These are phyloP conservation scores for Babesia divergens DNA, from an alignment of 169 alveolate species.

Conservation along the genomic window DNA sequence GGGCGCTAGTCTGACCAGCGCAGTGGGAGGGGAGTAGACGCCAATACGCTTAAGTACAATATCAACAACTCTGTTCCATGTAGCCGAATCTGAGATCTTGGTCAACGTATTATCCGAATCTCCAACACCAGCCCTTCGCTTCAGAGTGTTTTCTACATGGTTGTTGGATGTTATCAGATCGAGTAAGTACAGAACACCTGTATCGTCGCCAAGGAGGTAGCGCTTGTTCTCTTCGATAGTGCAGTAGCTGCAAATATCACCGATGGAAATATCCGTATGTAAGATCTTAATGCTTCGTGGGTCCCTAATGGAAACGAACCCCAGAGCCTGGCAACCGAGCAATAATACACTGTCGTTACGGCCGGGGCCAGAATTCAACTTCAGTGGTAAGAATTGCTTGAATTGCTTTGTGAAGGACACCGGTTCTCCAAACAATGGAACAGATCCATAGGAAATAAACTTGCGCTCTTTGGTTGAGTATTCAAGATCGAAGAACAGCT, in stretches of 20 bases:
- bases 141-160: slow-evolving; percentile 15
- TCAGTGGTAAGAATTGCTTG: slow-evolving; percentile 41
- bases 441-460: slow-evolving; percentile 41
- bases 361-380: slow-evolving; percentile 8
- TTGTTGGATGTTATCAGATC: slow-evolving; percentile 34
- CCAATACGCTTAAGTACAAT: slow-evolving; percentile 21
- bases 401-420: slow-evolving; percentile 12
- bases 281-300: slow-evolving; percentile 32
- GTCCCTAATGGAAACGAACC: slow-evolving; percentile 32
- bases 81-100: neutral
- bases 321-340: slow-evolving; percentile 57
- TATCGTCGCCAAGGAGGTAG: slow-evolving; percentile 50
- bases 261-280: slow-evolving; percentile 28
- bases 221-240: slow-evolving; percentile 13
- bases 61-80: slow-evolving; percentile 22
- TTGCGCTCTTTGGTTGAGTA: slow-evolving; percentile 7
- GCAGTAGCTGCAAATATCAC: slow-evolving; percentile 39
- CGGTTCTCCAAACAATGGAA: slow-evolving; percentile 59
- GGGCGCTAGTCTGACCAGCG: slow-evolving; percentile 33
- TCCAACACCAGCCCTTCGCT: slow-evolving; percentile 3
- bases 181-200: slow-evolving; percentile 46
- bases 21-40: slow-evolving; percentile 37
- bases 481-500: slow-evolving; percentile 57
- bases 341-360: slow-evolving; percentile 29
- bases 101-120: neutral